Evolutionary conservation across 2,329 filamentous ascomycete species (phyloP).

Genomic region (Epichloe scottii): DNA sequence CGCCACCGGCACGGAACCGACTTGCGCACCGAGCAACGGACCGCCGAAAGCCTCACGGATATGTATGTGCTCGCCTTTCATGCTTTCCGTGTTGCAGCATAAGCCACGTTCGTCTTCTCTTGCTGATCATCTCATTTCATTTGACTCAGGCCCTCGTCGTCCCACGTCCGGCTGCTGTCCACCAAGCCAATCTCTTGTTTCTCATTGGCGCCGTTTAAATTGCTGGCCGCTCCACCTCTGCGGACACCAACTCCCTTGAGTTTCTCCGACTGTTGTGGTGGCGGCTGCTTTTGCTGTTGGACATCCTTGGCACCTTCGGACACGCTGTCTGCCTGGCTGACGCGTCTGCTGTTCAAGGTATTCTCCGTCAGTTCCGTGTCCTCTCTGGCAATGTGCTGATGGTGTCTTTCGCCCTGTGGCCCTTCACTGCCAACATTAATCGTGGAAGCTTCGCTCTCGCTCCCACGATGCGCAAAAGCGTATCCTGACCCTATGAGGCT

Average conservation of each 20-base stretch:
- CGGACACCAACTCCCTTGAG: constrained; percentile 17
- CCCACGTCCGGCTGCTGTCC: constrained; percentile 1
- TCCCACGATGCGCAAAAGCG: constrained; percentile 16
- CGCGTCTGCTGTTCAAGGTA: not conserved
- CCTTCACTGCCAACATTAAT: constrained; percentile 9
- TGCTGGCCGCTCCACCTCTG: constrained; percentile 3
- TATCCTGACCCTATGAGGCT: constrained; percentile 32
- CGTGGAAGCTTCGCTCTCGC: constrained; percentile 26
- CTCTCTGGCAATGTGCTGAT: constrained; percentile 20
- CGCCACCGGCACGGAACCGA: too few relatives aligned
- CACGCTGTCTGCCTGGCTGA: not conserved
- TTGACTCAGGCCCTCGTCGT: not conserved
- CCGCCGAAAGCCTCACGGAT: too few relatives aligned
- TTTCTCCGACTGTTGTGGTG: constrained; percentile 13
- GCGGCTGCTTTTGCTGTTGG: not conserved
- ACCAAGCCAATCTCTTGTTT: not conserved
- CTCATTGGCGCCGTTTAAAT: not conserved
- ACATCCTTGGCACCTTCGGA: not conserved
- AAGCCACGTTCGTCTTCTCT: too few relatives aligned
- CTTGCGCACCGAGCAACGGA: too few relatives aligned
- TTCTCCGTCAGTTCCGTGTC: constrained; percentile 1
- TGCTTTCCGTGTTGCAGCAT: too few relatives aligned
- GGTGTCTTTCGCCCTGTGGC: constrained; percentile 7
- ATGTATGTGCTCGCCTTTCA: too few relatives aligned
- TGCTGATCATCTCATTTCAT: not conserved